These are phyloP conservation scores for Barnettozyma botsteinii DNA, from an alignment of 805 yeast genomes.

Conservation along the genomic window DNA sequence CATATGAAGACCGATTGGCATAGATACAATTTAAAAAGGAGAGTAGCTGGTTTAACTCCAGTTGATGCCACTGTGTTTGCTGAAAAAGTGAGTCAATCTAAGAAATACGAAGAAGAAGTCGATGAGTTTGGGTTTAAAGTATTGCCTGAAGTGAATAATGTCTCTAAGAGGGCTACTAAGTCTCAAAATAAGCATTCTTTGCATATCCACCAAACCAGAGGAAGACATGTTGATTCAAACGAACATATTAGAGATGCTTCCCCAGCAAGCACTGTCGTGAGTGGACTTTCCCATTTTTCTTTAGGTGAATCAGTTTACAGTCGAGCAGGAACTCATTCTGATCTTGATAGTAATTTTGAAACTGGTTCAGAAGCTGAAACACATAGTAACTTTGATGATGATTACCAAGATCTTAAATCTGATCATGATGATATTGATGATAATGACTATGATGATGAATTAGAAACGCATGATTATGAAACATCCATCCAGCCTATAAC, in stretches of 20 bases:
- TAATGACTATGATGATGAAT: slow-evolving; percentile 25
- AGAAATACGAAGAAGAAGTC: slow-evolving; percentile 28
- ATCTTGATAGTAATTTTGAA: slow-evolving; percentile 32
- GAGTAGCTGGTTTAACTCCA: slow-evolving; percentile 80
- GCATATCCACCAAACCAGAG: slow-evolving; percentile 21
- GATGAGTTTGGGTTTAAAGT: slow-evolving; percentile 37
- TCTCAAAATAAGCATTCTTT: slow-evolving; percentile 13
- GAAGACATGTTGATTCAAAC: slow-evolving; percentile 19
- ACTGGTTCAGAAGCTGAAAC: slow-evolving; percentile 48
- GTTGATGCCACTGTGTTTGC: slow-evolving; percentile 50
- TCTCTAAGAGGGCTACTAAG: not conserved
- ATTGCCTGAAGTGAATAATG: slow-evolving; percentile 20
- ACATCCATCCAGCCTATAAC: slow-evolving; percentile 36
- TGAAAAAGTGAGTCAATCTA: slow-evolving; percentile 32
- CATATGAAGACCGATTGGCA: slow-evolving; percentile 99
- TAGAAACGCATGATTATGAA: slow-evolving; percentile 17
- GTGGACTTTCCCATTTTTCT: slow-evolving; percentile 52
- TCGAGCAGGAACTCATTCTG: slow-evolving; percentile 30
- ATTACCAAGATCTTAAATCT: slow-evolving; percentile 17
- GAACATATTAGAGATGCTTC: slow-evolving; percentile 34
- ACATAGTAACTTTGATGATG: slow-evolving; percentile 32
- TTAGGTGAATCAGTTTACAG: slow-evolving; percentile 40
- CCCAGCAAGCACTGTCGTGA: slow-evolving; percentile 49
- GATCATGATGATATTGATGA: slow-evolving; percentile 3
- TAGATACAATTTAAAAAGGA: slow-evolving; percentile 87